Evolutionary conservation across 495 filamentous ascomycete species (phyloP), one percentile per base, ranked within the genome.

Genomic region (Niebla homalea): DNA sequence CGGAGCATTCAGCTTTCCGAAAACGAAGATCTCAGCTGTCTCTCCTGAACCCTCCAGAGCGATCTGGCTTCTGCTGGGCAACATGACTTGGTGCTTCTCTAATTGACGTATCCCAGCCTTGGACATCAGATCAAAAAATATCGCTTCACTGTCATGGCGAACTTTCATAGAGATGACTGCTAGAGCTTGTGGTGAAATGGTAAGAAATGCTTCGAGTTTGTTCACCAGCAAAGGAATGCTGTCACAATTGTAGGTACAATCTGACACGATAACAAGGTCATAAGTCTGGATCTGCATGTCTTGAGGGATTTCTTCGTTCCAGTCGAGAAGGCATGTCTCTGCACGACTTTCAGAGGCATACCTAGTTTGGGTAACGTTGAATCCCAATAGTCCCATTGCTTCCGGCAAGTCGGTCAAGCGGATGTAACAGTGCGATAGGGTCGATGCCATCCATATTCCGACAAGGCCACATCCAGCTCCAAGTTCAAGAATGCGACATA

Each of bases 201-300:
- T 52, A 22, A 71, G 64, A 38, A 95, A 60, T 7, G 68, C 68
- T 18, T 66, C 62, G 14, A 98, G 68, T 0, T 84, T 85, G 35
- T 69, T 66, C 3, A 96, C 86, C 32, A 98, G 69, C 10, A 79
- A 73, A 15, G 84, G 84, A 35, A 88, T 67, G 40, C 80, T 86
- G 61, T 92, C 87, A 29, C 78, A 72, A 62, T 97, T 98, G 67
- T 98, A 98, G 11, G 89, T 98, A 70, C 92, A 96, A 60, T 98
- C 92, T 16, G 88, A 86, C 1, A 94, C 72, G 5, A 94, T 62
- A 20, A 96, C 70, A 29, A 97, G 57, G 61, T 94, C 83, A 64
- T 82, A 80, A 0, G 60, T 55, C 21, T 62, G 64, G 2, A 66
- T 59, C 4, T 70, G 66, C 16, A 67, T 54, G 15, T 62, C 26